Conservation (phyloP, 495 filamentous ascomycete genomes). For the Thozetella sp. region DNA sequence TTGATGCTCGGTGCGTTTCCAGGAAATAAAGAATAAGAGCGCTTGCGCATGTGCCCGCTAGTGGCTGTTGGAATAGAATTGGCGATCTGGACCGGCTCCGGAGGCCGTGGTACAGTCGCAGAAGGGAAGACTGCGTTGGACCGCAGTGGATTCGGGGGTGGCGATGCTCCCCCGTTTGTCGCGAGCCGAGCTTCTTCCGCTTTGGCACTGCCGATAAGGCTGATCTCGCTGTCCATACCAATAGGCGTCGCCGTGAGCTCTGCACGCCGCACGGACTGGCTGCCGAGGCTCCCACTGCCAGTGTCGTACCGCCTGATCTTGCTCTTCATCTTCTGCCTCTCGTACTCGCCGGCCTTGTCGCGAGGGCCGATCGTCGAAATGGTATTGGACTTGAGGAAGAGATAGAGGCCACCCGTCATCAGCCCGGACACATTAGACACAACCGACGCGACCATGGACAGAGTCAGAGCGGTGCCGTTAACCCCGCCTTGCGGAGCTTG, state of each 20-base stretch:
- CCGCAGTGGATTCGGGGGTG: slow-evolving; percentile 26
- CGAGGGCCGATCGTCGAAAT: slow-evolving; percentile 38
- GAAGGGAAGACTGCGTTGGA: slow-evolving; percentile 31
- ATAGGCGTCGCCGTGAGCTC: slow-evolving; percentile 17
- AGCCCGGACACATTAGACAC: slow-evolving; percentile 49
- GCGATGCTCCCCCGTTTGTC: slow-evolving; percentile 10
- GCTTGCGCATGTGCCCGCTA: slow-evolving; percentile 29
- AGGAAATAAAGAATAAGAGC: slow-evolving; percentile 42
- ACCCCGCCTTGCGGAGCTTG: slow-evolving; percentile 16
- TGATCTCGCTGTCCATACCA: slow-evolving; percentile 33
- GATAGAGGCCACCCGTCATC: slow-evolving; percentile 47
- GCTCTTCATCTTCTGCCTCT: slow-evolving; percentile 32
- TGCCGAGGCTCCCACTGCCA: slow-evolving; percentile 24
- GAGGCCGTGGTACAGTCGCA: slow-evolving; percentile 24
- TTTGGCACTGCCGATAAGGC: slow-evolving; percentile 24
- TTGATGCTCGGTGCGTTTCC: slow-evolving; percentile 24
- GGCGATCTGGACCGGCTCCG: slow-evolving; percentile 28
- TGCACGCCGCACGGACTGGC: slow-evolving; percentile 31
- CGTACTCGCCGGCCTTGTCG: slow-evolving; percentile 40
- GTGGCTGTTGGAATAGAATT: slow-evolving; percentile 11
- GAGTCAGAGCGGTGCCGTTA: slow-evolving; percentile 25
- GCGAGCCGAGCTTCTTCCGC: slow-evolving; percentile 19
- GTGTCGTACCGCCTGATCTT: slow-evolving; percentile 21
- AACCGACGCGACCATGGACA: slow-evolving; percentile 47
- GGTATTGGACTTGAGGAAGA: slow-evolving; percentile 48